Conservation (phyloP, 176 grass and related monocot genomes). For the Rhipidocladum racemiflorum region DNA sequence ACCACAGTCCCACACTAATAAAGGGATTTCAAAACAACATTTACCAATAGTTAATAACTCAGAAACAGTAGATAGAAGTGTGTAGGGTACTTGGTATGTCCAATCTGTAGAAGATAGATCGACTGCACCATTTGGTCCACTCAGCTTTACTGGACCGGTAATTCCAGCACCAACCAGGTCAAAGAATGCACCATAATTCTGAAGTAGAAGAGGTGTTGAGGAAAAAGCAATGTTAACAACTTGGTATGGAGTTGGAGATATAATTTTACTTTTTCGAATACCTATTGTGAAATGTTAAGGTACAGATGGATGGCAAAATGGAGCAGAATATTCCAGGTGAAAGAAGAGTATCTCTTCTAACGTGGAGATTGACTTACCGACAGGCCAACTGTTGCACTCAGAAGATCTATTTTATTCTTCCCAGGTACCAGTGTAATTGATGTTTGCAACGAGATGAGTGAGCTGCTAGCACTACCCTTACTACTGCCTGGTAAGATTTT, state of each 20-base stretch:
- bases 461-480: constrained; percentile 51
- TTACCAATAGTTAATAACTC: neutral
- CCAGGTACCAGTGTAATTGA: constrained; percentile 61
- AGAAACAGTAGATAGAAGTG: neutral
- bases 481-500: constrained; percentile 59
- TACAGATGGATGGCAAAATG: neutral
- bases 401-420: constrained; percentile 93
- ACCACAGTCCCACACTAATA: neutral
- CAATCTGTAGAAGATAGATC: constrained; percentile 76
- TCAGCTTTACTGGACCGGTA: constrained; percentile 85
- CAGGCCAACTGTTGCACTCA: constrained; percentile 89
- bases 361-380: constrained; percentile 48
- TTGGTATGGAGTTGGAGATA: neutral
- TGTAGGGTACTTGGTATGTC: constrained; percentile 82
- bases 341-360: neutral
- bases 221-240: neutral
- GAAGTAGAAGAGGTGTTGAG: constrained; percentile 3
- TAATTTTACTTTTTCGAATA: constrained; percentile 4
- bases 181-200: constrained; percentile 98
- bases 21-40: constrained; percentile 6
- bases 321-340: neutral
- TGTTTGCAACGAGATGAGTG: constrained; percentile 51
- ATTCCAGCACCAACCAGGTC: constrained; percentile 87
- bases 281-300: neutral
- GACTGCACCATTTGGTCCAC: constrained; percentile 44